Percentiles rank a stretch among this genome's conserved stretches.
These are phyloP conservation scores for button mushroom (Agaricus bisporus) DNA, from an alignment of 768 basidiomycete genomes.

Conservation along the genomic window DNA sequence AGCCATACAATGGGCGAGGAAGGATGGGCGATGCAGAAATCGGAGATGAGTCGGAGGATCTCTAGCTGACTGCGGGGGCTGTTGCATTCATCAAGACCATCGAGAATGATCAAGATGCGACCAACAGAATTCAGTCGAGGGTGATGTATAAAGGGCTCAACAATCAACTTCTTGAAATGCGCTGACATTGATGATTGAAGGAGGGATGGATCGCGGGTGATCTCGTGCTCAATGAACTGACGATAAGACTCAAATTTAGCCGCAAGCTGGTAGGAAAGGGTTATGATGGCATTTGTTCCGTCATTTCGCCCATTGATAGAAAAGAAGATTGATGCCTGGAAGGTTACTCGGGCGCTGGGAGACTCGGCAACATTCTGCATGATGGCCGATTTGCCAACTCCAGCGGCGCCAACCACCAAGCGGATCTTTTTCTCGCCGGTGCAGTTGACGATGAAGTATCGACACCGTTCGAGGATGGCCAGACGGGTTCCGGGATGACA, in stretches of 20 bases:
- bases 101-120: background rate
- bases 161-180: slow-evolving; percentile 13
- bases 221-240: slow-evolving; percentile 2
- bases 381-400: background rate
- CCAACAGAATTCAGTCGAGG: background rate
- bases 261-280: slow-evolving; percentile 18
- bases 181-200: slow-evolving; percentile 5
- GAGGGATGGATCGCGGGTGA: slow-evolving; percentile 7
- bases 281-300: slow-evolving; percentile 1
- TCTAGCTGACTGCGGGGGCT: background rate
- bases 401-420: no score
- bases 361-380: background rate
- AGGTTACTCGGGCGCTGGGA: no score
- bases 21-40: background rate
- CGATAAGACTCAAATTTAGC: background rate
- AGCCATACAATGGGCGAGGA: background rate
- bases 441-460: no score
- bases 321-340: background rate
- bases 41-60: background rate
- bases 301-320: background rate
- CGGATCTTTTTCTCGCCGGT: no score
- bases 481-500: no score
- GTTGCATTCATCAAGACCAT: background rate
- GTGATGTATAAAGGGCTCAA: slow-evolving; percentile 8
- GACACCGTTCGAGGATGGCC: no score